Base-by-base conservation (phyloP, 2,329 filamentous ascomycete species). In the Aspergillus alliaceus region DNA sequence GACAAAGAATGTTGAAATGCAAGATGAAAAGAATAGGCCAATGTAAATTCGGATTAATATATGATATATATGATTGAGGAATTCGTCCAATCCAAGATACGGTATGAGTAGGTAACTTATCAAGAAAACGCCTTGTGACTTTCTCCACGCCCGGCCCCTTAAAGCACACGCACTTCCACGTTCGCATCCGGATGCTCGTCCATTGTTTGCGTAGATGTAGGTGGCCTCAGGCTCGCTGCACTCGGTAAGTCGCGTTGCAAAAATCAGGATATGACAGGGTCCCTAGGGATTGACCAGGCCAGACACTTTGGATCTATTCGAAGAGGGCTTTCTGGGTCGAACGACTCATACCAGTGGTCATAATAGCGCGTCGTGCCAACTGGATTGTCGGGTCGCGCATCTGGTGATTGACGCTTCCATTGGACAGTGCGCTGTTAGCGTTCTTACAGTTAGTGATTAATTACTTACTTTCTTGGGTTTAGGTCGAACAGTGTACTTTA, bases 281-380 rank as follows among this genome's bases (percentile, higher is more conserved):
- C 37, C 18, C 12, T 18, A 32, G 27, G 44, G 29, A n/a, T 22
- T 6, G 44, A 32, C 29, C 44, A 22, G 44, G 44, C 44, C 18
- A 34, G 29, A 34, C 29, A 29, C 24, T n/a, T n/a, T 44, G 7
- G 8, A 27, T 27, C 29, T 48, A 48, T 32, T 48, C 32, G 25
- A 48, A 32, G 27, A 29, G 22, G 51, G 25, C 18, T 27, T 37
- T 48, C 29, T 29, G 52, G 40, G 40, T 34, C 37, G 18, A 18
- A 27, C 22, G 15, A 52, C n/a, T 52, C 35, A 52, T 52, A 52
- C 29, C 32, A 35, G 15, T 46, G 42, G 22, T 34, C 24, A 37
- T 24, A 37, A 59, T 58, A 58, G 59, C 59, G 61, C 57, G 55
- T 62, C 59, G 57, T 63, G 61, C 58, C 61, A 61, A 60, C 52